These are phyloP conservation scores for Glebionis coronaria DNA, from an alignment of 129 eudicot genomes.

Conservation along the genomic window DNA sequence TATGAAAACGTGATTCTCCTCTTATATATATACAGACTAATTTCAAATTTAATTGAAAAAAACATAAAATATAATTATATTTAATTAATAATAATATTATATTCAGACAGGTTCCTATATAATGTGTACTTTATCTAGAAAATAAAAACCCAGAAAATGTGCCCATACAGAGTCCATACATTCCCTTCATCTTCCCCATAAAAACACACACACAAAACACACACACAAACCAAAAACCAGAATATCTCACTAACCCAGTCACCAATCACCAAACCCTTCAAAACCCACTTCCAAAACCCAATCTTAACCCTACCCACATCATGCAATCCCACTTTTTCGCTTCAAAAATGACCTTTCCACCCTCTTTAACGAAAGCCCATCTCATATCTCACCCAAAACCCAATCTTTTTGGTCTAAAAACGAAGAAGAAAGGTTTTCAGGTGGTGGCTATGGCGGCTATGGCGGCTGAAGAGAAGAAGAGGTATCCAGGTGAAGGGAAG, in stretches of 20 bases:
- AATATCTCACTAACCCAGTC: background rate
- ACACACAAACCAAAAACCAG: too few relatives aligned
- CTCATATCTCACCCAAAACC: conserved; percentile 21
- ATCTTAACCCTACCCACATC: background rate
- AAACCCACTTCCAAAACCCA: background rate
- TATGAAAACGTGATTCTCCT: too few relatives aligned
- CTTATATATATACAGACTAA: too few relatives aligned
- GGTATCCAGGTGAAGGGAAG: conserved; percentile 66
- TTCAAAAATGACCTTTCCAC: conserved; percentile 23
- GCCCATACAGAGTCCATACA: conserved; percentile 32
- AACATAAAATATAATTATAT: too few relatives aligned
- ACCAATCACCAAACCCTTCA: background rate
- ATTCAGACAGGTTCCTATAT: too few relatives aligned
- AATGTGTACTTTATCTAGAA: conserved; percentile 21
- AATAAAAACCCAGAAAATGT: background rate
- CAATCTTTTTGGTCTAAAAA: conserved; percentile 13
- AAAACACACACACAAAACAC: background rate
- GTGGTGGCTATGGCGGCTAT: conserved; percentile 31
- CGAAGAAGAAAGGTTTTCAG: conserved; percentile 23
- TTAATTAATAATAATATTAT: too few relatives aligned
- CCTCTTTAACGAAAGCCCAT: conserved; percentile 43
- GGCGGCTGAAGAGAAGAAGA: conserved; percentile 60
- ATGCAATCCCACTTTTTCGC: conserved; percentile 33
- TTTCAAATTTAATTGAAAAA: too few relatives aligned
- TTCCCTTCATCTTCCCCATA: conserved; percentile 16